Percentiles rank a stretch among this genome's conserved stretches.
Evolutionary conservation across 352 stramenopile species (phyloP).

Genomic region (Pythium chondricola): DNA sequence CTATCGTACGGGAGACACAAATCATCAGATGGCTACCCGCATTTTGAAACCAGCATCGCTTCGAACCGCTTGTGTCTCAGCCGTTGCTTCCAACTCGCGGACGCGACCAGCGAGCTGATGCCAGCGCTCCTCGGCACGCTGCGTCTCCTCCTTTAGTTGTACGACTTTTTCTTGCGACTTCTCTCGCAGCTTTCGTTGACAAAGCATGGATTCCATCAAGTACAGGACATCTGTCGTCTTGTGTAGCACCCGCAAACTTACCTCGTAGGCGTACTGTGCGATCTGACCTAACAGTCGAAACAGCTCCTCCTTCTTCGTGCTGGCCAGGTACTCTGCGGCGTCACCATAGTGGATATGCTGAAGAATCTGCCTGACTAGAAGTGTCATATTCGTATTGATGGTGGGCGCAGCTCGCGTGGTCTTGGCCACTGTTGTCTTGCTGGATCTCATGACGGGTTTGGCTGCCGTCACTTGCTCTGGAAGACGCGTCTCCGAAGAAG

Average conservation of each 20-base stretch:
- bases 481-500: neutral
- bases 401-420: neutral
- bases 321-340: conserved; percentile 27
- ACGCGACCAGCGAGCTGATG: conserved; percentile 2
- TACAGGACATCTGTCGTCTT: no score
- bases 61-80: no score
- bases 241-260: no score
- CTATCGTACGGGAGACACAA: no score
- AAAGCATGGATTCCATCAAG: no score
- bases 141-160: neutral
- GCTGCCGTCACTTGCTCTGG: neutral
- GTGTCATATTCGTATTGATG: conserved; percentile 6
- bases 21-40: no score
- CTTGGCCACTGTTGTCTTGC: neutral
- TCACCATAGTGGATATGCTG: conserved; percentile 38
- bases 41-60: no score
- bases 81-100: no score
- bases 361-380: conserved; percentile 47
- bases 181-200: conserved; percentile 8
- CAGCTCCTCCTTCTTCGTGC: conserved; percentile 34
- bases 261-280: conserved; percentile 37
- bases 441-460: neutral
- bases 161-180: conserved; percentile 2
- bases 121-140: conserved; percentile 4
- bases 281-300: conserved; percentile 40